Base-by-base conservation (phyloP, 2,329 filamentous ascomycete genomes). In the Polychaeton citri region DNA sequence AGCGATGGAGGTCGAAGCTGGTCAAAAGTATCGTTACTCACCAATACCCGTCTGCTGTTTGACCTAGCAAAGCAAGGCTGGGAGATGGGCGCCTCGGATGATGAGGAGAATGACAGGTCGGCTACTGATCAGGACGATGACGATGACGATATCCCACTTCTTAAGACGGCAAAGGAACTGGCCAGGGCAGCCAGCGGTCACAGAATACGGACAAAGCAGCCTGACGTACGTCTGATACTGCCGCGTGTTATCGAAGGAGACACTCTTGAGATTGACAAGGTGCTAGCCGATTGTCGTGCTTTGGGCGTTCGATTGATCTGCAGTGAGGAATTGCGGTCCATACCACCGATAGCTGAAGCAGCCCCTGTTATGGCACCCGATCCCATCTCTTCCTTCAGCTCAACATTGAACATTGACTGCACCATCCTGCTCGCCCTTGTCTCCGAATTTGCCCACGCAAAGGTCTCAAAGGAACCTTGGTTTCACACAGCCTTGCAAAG, bases 351-450 rank as follows among this genome's bases (percentile, higher is more conserved):
- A 6, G 36, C 47, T 13, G 38, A 45, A 4, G 53, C 54, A 6
- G 31, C 54, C 3, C 34, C 40, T 4, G 42, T 40, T 28, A 53
- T 68, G 47, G 53, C 55, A 12, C 48, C 57, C n/a, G 54, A 64
- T 36, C 57, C 59, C 2, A 56, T 59, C 32, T 40, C 49, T 2
- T 38, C 41, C 3, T 59, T 66, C 37, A 57, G 63, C 2, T 41
- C 54, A 5, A 62, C 57, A 0, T 47, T 78, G 19, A 76, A 79
- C 48, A 66, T 79, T 37, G 76, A 79, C 53, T 77, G 74, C 36
- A 84, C 80, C 2, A 72, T 84, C 32, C 66, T 87, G 5, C 68
- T 87, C 4, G 80, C 79, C 4, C 62, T 86, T 2, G 71, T 79
- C 2, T 84, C 80, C 0, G 81, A 87, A 47, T 74, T 86, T 18